Base-by-base conservation (phyloP, 345 rosid genomes). In the Euclidium syriacum region DNA sequence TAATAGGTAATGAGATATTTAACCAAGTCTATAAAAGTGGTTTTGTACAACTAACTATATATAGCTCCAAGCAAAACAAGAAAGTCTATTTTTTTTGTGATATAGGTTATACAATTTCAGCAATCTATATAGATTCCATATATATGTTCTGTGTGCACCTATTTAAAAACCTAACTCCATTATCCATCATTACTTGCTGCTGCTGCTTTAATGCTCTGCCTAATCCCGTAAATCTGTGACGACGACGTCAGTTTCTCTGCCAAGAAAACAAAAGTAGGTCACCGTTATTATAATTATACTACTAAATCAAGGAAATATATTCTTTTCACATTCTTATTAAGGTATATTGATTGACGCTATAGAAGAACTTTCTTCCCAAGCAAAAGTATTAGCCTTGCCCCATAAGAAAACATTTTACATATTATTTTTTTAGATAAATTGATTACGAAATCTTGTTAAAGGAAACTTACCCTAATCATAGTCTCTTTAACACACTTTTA, bases 351-450 rank as follows among this genome's bases (percentile, higher is more conserved):
- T 36, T 39, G 18, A 10, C n/a, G 15, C 39, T 4, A 39, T 4
- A 23, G 11, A 11, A 23, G 11, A 11, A 1, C 16, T 29, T 29
- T 29, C 33, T 5, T 6, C 17, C 20, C 47, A 38, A 47, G 42
- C n/a, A 58, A 57, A 67, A 29, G 72, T 48, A 29, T 9, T 36
- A 51, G 11, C 58, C 72, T 49, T 67, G 72, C 26, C 58, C 65
- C 26, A 16, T 30, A 67, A 38, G 72, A 48, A 42, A 67, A 38
- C 65, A 27, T 14, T 47, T 8, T n/a, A n/a, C n/a, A n/a, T n/a
- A 15, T 10, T 38, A 53, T 36, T 4, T 12, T 33, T 52, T n/a
- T n/a, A n/a, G n/a, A n/a, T n/a, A n/a, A n/a, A n/a, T n/a, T n/a
- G 33, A 6, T 29, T 29, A 5, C 8, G 33, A 3, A 29, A 29